Base-by-base conservation (phyloP, 805 yeast species). In the Cyberlindnera amylophila region DNA sequence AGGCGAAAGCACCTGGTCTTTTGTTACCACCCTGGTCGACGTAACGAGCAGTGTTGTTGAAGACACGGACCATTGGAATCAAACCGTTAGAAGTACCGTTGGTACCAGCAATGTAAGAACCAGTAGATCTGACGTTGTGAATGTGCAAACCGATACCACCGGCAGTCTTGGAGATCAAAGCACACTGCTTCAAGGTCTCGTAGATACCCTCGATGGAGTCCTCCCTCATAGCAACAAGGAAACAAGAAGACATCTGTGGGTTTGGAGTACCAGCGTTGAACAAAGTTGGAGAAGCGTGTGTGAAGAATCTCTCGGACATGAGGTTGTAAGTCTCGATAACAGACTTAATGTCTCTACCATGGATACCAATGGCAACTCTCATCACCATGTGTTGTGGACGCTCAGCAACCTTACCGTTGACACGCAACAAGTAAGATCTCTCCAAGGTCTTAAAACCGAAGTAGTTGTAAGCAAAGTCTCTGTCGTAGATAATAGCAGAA, bases 21-120 rank as follows among this genome's bases (percentile, higher is more conserved):
- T 90, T 91, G 68, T 91, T 91, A 42, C 98, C 98, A 49, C 99
- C 99, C 71, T 91, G 99, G 59, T 91, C 98, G 35, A 91, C 98
- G 60, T 91, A 93, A 55, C 96, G 79, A 16, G 99, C 98, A 19
- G 98, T 89, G 66, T 89, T 86, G 70, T 91, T 93, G 70, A 81
- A 91, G 9, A 93, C 98, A 54, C 96, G 79, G 18, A 91, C 69
- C 98, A 91, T 90, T 17, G 99, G 99, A 31, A 91, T 82, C 38
- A 91, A 67, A 21, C 99, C 99, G 58, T 82, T 87, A 3, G 97
- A 88, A 9, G 86, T 79, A 39, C 98, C 99, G 63, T 88, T 88
- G 4, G 97, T 81, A 41, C 96, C 95, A 16, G 95, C 84, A 50
- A 91, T 90, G 62, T 82, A 82, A 2, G 96, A 76, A 9, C 98